phyloP scores from a whole-genome alignment of 176 grass and related monocot species.

The Bonia amplexicaulis region DNA sequence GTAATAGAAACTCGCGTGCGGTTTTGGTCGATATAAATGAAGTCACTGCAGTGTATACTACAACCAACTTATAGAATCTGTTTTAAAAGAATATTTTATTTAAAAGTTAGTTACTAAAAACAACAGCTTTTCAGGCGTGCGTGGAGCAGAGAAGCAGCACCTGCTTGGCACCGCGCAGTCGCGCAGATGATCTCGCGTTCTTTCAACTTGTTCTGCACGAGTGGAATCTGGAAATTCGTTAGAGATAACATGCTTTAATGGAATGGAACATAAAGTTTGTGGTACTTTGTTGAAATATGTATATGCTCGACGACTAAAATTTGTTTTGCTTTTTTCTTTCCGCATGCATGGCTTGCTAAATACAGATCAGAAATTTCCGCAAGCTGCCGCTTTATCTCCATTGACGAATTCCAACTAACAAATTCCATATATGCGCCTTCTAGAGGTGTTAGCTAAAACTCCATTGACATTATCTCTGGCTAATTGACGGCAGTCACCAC shows the following conservation, averaged over 20 bases:
- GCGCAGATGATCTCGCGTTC: not conserved
- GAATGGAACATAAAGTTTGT: not conserved
- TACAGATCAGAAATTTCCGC: not conserved
- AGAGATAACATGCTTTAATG: not conserved
- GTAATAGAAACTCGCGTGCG: too few relatives aligned
- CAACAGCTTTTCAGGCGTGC: too few relatives aligned
- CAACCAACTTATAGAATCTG: too few relatives aligned
- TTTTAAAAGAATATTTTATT: too few relatives aligned
- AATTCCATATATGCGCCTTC: not conserved
- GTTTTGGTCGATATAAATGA: too few relatives aligned
- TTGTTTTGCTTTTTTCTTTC: not conserved
- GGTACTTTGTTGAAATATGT: conserved; percentile 11
- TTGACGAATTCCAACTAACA: not conserved
- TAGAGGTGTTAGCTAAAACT: not conserved
- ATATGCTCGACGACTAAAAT: not conserved
- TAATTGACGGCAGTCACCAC: not conserved
- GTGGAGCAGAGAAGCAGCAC: not conserved
- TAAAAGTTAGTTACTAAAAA: too few relatives aligned
- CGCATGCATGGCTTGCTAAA: not conserved
- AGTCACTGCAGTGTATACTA: too few relatives aligned
- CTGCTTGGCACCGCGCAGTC: not conserved
- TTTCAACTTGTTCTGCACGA: not conserved
- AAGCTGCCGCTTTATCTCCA: not conserved
- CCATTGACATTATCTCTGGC: not conserved
- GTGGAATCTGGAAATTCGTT: not conserved